Conservation (phyloP, 306 rosid genomes). For the Benincasa hispida region DNA sequence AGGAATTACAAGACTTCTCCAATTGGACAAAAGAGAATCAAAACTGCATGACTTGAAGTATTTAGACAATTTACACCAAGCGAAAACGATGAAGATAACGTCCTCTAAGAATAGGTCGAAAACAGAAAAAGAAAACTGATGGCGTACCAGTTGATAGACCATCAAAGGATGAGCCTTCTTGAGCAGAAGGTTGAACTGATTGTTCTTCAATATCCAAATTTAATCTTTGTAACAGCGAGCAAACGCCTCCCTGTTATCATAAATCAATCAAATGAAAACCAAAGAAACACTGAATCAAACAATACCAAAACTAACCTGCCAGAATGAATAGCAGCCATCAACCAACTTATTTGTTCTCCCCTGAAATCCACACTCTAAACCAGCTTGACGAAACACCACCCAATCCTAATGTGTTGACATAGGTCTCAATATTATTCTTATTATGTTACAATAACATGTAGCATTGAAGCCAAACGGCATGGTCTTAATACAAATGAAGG, state of each 20-base stretch:
- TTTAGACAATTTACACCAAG: no score
- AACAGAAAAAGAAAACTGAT: constrained; percentile 1
- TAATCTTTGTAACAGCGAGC: constrained; percentile 61
- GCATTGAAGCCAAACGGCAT: not conserved
- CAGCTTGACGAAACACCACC: constrained; percentile 75
- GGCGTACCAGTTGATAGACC: constrained; percentile 12
- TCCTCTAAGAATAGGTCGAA: no score
- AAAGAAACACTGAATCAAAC: constrained; percentile 5
- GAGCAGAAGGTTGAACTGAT: constrained; percentile 9
- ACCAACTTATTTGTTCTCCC: constrained; percentile 96
- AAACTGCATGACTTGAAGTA: no score
- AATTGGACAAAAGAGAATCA: no score
- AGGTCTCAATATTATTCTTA: not conserved
- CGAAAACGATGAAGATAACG: no score
- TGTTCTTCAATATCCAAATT: constrained; percentile 34
- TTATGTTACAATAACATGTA: not conserved
- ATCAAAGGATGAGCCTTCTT: constrained; percentile 1
- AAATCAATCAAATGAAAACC: constrained; percentile 10
- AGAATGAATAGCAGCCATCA: constrained; percentile 94
- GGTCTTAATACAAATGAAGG: not conserved
- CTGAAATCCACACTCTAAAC: constrained; percentile 83
- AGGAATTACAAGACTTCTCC: no score
- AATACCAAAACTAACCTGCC: constrained; percentile 55
- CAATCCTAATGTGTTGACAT: constrained; percentile 46
- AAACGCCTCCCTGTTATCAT: constrained; percentile 60